Base-by-base conservation (phyloP, 2,329 filamentous ascomycete species). In the Pseudogymnoascus verrucosus region DNA sequence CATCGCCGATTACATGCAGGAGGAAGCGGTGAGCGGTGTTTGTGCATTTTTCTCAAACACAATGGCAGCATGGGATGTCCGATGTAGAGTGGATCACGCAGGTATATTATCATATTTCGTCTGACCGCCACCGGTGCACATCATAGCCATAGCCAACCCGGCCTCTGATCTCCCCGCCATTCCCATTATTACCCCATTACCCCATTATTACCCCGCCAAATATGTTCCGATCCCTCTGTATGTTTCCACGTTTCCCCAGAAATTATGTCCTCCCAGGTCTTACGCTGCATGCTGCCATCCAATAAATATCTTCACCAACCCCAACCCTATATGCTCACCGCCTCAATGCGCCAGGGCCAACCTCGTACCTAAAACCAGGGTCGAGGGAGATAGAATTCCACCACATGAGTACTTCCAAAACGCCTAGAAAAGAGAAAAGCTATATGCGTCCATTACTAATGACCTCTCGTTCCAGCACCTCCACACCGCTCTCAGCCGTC, bases 401-500 rank as follows among this genome's bases (percentile, higher is more conserved):
- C 28, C 51, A 34, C 51, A 57, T 57, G n/a, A 34, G 14, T 57
- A 57, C 28, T 19, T 57, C 28, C 28, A 21, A 57, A 57, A 57
- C 28, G 28, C 51, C 51, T 34, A 14, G 5, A 57, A 34, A 57
- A 34, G 8, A 21, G 16, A 16, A 16, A 36, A 23, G 8, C 61
- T 65, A 70, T 64, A 71, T 71, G 64, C 68, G 69, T 4, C 71
- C 69, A 10, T 84, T 84, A 65, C 84, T 80, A 8, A 90, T 81
- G 64, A 89, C 78, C 72, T 89, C 84, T 62, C 87, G 77, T 51
- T 83, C 86, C 3, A 89, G 74, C n/a, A 89, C 74, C 71, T 89
- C 85, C 62, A 87, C 74, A 0, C 87, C 88, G 64, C 78, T 81
- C 69, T 90, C 87, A 0, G 79, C 84, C 2, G 86, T 89, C 37